phyloP scores from a whole-genome alignment of 106 monocot genomes.

The Phalaenopsis equestris region DNA sequence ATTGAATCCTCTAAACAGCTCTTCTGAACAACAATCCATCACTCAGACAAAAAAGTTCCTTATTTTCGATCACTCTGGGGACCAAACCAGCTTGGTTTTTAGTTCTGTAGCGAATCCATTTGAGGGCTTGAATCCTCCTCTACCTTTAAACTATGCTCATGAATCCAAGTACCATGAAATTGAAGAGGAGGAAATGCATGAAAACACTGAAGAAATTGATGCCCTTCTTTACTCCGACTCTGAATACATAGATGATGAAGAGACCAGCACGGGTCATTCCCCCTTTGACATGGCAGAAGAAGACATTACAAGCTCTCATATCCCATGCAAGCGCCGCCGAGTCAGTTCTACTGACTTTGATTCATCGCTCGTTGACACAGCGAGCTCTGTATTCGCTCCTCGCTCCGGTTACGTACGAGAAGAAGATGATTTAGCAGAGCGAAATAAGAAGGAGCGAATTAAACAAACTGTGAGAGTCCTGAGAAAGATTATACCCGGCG shows the following conservation, averaged over 20 bases:
- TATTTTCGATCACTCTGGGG: constrained; percentile 32
- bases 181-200: constrained; percentile 51
- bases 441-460: constrained; percentile 25
- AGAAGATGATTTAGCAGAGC: background rate
- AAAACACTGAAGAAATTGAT: constrained; percentile 76
- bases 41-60: constrained; percentile 18
- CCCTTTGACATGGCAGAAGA: constrained; percentile 18
- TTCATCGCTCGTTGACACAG: constrained; percentile 48
- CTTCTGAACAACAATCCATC: background rate
- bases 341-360: constrained; percentile 14
- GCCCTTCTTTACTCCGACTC: constrained; percentile 75
- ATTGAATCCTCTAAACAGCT: background rate
- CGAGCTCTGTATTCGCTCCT: constrained; percentile 32
- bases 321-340: constrained; percentile 47
- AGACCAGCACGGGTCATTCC: constrained; percentile 43
- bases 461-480: constrained; percentile 45
- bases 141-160: constrained; percentile 7
- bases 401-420: background rate
- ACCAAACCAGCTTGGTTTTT: constrained; percentile 28
- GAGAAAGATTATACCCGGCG: constrained; percentile 54
- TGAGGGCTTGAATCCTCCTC: constrained; percentile 1
- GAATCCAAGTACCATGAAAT: constrained; percentile 11
- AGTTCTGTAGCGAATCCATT: constrained; percentile 17
- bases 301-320: constrained; percentile 12
- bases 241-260: constrained; percentile 36